A percentile compares a stretch with the other conserved stretches of the same genome.
Conservation (phyloP, 805 yeast species). For the Schizosaccharomyces cryophilus region DNA sequence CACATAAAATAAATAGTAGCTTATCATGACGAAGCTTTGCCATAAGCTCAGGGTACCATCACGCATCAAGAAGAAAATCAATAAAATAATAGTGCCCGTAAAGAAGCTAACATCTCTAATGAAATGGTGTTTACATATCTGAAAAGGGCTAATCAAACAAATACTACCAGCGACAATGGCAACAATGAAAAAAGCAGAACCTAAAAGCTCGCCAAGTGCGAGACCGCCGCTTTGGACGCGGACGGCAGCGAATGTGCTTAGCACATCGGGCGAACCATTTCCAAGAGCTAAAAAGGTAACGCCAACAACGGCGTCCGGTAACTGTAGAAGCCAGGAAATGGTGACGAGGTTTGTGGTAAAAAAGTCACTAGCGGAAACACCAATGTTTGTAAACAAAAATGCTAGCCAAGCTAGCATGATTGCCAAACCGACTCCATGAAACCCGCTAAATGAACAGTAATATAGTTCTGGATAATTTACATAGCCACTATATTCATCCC, state of each 20-base stretch:
- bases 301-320: conserved; percentile 54
- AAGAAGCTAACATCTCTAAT: conserved; percentile 39
- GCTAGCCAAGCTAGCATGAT: conserved; percentile 13
- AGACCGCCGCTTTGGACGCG: conserved; percentile 41
- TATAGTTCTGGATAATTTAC: conserved; percentile 9
- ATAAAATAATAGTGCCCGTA: conserved; percentile 22
- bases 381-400: conserved; percentile 36
- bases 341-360: conserved; percentile 55
- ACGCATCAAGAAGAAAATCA: conserved; percentile 16
- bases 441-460: conserved; percentile 7
- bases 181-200: conserved; percentile 65
- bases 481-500: conserved; percentile 4
- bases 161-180: conserved; percentile 62
- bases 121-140: conserved; percentile 24
- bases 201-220: conserved; percentile 77
- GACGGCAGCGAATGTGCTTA: conserved; percentile 67
- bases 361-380: conserved; percentile 59
- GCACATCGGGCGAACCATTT: conserved; percentile 76
- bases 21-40: conserved; percentile 35
- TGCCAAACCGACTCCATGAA: conserved; percentile 5
- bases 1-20: conserved; percentile 35
- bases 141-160: conserved; percentile 41
- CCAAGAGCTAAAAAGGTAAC: conserved; percentile 74
- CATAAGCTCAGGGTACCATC: conserved; percentile 30
- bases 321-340: conserved; percentile 32